Conservation (phyloP, 2,329 filamentous ascomycete species). For the Cladosporium velox region DNA sequence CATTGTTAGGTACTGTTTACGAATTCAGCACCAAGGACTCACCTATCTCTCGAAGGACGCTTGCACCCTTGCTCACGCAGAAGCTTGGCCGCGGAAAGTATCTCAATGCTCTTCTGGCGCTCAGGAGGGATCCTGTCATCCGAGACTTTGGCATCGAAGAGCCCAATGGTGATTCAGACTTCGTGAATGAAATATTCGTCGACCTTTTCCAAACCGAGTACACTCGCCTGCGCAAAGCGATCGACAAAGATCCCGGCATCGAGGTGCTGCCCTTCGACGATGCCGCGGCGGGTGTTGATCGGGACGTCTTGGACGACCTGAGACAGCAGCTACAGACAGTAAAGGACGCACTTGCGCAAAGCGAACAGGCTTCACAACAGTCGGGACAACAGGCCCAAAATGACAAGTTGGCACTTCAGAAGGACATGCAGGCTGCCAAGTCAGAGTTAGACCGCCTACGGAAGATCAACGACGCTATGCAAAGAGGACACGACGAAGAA, state of each 20-base stretch:
- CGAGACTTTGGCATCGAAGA: slow-evolving; percentile 79
- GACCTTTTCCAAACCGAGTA: slow-evolving; percentile 97
- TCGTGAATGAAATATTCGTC: slow-evolving; percentile 72
- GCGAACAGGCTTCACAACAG: slow-evolving; percentile 58
- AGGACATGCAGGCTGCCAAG: slow-evolving; percentile 46
- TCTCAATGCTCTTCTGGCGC: slow-evolving; percentile 73
- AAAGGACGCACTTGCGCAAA: slow-evolving; percentile 59
- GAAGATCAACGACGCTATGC: slow-evolving; percentile 69
- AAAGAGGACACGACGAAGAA: slow-evolving; percentile 65
- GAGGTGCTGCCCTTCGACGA: slow-evolving; percentile 81
- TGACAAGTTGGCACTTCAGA: slow-evolving; percentile 45
- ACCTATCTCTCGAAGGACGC: slow-evolving; percentile 75
- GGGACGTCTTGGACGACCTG: slow-evolving; percentile 85
- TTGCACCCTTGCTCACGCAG: slow-evolving; percentile 76
- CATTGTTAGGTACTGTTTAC: slow-evolving; percentile 84
- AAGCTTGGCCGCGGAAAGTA: slow-evolving; percentile 85
- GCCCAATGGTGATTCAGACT: slow-evolving; percentile 28
- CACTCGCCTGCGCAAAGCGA: slow-evolving; percentile 76
- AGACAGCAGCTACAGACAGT: slow-evolving; percentile 76
- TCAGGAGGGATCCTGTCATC: slow-evolving; percentile 76
- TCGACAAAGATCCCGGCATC: slow-evolving; percentile 86
- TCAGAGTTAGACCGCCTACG: slow-evolving; percentile 57
- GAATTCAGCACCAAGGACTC: slow-evolving; percentile 98
- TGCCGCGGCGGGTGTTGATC: slow-evolving; percentile 88
- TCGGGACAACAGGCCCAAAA: slow-evolving; percentile 60